Conservation (phyloP, 805 yeast species). For the Kodamaea nitidulidarum region DNA sequence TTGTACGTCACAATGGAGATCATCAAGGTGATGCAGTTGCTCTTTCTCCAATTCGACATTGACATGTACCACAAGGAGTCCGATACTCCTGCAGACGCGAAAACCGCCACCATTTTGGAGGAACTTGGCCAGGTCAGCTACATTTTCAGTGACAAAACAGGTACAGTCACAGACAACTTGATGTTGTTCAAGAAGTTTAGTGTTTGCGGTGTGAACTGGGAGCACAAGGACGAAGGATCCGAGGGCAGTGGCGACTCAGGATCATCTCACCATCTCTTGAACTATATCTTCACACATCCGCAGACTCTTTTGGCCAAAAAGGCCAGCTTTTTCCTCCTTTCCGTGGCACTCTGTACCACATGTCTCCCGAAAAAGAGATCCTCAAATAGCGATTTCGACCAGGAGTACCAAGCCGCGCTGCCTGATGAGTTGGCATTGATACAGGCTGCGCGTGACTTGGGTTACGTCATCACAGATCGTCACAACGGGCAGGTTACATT, state of each 20-base stretch:
- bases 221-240: constrained; percentile 49
- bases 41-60: constrained; percentile 80
- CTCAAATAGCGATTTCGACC: constrained; percentile 29
- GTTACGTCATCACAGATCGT: constrained; percentile 75
- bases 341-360: constrained; percentile 84
- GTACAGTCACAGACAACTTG: constrained; percentile 90
- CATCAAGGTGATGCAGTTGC: constrained; percentile 81
- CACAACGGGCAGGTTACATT: constrained; percentile 57
- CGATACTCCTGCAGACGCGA: constrained; percentile 90
- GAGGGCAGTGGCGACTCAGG: no score
- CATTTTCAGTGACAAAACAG: constrained; percentile 93
- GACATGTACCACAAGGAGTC: constrained; percentile 88
- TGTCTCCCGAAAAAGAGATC: constrained; percentile 67
- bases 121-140: constrained; percentile 96
- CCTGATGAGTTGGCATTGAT: constrained; percentile 96
- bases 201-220: constrained; percentile 85
- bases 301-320: constrained; percentile 61
- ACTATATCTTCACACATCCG: constrained; percentile 70
- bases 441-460: constrained; percentile 92
- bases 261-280: constrained; percentile 24
- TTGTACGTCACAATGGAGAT: constrained; percentile 95
- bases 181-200: constrained; percentile 91
- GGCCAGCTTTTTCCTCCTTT: constrained; percentile 74
- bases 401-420: constrained; percentile 88
- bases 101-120: constrained; percentile 92